Conservation (phyloP, 1,284 basidiomycete species). For the Salmacisia buchloeana region DNA sequence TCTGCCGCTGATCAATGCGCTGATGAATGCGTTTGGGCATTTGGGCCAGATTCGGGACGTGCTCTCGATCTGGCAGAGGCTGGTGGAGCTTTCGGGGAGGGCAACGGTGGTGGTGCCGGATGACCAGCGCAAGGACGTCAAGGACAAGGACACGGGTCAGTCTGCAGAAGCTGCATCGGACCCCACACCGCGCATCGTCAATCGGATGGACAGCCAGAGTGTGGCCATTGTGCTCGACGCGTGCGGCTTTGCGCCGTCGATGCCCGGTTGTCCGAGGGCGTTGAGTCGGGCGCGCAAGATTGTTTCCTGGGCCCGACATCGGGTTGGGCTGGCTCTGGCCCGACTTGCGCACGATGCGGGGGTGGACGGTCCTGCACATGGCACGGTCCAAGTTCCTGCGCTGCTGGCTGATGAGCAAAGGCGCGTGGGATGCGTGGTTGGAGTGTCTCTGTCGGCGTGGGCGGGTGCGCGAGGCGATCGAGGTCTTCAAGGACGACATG, state of each 20-base stretch:
- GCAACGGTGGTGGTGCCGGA: no score
- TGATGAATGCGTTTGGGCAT: no score
- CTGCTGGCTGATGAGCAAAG: slow-evolving; percentile 1
- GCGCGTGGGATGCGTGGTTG: not conserved
- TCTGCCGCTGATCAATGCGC: no score
- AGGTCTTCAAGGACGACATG: not conserved
- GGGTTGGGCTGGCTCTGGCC: not conserved
- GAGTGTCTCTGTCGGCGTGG: not conserved
- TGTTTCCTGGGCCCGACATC: not conserved
- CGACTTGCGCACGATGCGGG: not conserved
- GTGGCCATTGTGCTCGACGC: not conserved
- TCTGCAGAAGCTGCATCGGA: no score
- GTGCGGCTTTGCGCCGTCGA: not conserved
- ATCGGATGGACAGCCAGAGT: not conserved
- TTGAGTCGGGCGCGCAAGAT: not conserved
- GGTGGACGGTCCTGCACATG: not conserved
- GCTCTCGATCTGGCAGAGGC: no score
- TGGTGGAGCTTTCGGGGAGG: no score
- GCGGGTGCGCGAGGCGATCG: not conserved
- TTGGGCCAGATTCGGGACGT: no score
- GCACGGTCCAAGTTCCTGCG: not conserved
- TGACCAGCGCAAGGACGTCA: not conserved
- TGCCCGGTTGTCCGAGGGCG: no score
- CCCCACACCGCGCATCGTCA: not conserved
- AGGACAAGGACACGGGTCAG: no score